Evolutionary conservation across 371 early-diverging fungal species (phyloP).

Genomic region (Spiromyces aspiralis): DNA sequence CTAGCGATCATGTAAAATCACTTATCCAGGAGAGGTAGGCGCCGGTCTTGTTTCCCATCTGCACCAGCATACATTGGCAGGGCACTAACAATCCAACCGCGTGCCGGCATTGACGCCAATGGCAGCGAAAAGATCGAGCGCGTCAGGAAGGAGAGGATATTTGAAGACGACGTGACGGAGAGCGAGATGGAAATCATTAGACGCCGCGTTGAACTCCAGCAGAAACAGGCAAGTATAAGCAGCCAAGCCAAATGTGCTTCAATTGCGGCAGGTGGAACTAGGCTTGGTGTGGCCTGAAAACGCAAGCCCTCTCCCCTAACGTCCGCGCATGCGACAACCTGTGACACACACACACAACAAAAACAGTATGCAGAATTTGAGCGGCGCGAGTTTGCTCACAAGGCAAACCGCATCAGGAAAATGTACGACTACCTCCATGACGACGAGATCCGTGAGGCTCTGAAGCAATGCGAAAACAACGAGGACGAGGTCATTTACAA

Average conservation of each 20-base stretch:
- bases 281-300: slow-evolving; percentile 1
- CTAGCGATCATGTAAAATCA: slow-evolving; percentile 26
- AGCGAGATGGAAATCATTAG: slow-evolving; percentile 71
- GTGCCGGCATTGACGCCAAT: too few species aligned
- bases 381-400: slow-evolving; percentile 47
- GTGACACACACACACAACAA: background rate
- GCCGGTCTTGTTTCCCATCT: too few species aligned
- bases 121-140: slow-evolving; percentile 61
- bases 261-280: background rate
- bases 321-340: background rate
- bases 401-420: slow-evolving; percentile 46
- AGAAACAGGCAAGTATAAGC: slow-evolving; percentile 36
- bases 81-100: too few species aligned
- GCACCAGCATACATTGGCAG: too few species aligned
- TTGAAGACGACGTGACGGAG: slow-evolving; percentile 69
- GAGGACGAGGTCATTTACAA: slow-evolving; percentile 63
- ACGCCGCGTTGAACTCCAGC: slow-evolving; percentile 72
- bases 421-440: slow-evolving; percentile 55
- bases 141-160: slow-evolving; percentile 69
- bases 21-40: slow-evolving; percentile 27
- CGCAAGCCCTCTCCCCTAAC: background rate
- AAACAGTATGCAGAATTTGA: slow-evolving; percentile 57
- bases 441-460: slow-evolving; percentile 65
- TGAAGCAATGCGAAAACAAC: slow-evolving; percentile 57
- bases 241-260: background rate